These are phyloP conservation scores for Tricholoma bakamatsutake DNA, from an alignment of 768 basidiomycete genomes.

Conservation along the genomic window DNA sequence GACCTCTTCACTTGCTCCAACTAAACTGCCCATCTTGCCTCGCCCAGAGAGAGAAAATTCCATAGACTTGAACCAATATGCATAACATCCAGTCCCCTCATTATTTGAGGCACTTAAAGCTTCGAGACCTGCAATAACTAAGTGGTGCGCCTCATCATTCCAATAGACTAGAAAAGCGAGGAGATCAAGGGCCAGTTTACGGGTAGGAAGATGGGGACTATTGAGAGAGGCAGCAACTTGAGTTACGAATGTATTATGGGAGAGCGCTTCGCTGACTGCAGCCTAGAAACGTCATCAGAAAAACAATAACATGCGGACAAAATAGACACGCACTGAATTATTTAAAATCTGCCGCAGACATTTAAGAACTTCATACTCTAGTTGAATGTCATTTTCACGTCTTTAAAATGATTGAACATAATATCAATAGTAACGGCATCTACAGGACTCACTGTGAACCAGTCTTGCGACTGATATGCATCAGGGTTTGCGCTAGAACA, in stretches of 20 bases:
- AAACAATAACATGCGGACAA: constrained; percentile 1
- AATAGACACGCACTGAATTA: constrained; percentile 32
- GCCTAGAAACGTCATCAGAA: constrained; percentile 30
- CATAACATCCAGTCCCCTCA: constrained; percentile 58
- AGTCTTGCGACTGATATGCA: constrained; percentile 69
- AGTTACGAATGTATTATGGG: constrained; percentile 65
- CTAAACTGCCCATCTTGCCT: constrained; percentile 92
- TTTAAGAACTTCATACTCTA: constrained; percentile 89
- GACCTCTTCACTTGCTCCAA: constrained; percentile 92
- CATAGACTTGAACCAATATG: constrained; percentile 86
- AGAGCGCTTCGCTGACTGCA: constrained; percentile 68
- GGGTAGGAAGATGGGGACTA: constrained; percentile 71
- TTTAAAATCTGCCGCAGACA: constrained; percentile 83
- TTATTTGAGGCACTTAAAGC: constrained; percentile 64
- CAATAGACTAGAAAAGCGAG: constrained; percentile 68
- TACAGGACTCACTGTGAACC: constrained; percentile 43
- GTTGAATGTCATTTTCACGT: constrained; percentile 53
- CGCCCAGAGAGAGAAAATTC: constrained; percentile 72
- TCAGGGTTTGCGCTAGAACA: constrained; percentile 74
- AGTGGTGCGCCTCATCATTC: constrained; percentile 52
- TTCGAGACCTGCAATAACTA: constrained; percentile 74
- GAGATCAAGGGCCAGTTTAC: constrained; percentile 75
- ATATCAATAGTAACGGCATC: background rate
- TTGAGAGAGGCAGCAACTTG: constrained; percentile 81
- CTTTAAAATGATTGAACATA: constrained; percentile 26